Percentiles rank a stretch among this genome's conserved stretches.
Conservation (phyloP, 805 yeast species). For the Wickerhamomyces ciferrii region DNA sequence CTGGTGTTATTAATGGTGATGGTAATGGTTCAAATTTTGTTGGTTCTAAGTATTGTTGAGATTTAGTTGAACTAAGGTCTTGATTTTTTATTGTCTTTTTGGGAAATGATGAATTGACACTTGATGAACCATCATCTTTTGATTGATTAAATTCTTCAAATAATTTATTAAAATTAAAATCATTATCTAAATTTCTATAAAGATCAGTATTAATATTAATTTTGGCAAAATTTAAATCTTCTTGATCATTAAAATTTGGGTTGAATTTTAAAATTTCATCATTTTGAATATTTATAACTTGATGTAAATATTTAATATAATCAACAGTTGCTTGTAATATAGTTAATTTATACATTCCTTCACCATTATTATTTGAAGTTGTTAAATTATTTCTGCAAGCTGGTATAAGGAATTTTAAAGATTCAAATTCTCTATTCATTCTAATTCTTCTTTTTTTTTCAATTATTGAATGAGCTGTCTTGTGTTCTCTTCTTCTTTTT, state of each 20-base stretch:
- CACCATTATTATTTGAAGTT: constrained; percentile 26
- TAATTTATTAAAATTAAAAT: constrained; percentile 39
- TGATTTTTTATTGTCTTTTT: background rate
- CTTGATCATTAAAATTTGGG: constrained; percentile 21
- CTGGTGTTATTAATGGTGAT: constrained; percentile 23
- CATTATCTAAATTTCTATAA: constrained; percentile 54
- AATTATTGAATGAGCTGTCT: constrained; percentile 67
- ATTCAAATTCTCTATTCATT: constrained; percentile 80
- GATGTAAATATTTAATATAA: constrained; percentile 67
- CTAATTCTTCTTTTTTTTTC: constrained; percentile 75
- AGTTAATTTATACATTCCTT: constrained; percentile 76
- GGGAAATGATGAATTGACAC: too few species aligned
- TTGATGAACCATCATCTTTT: constrained; percentile 6
- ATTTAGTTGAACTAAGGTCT: background rate
- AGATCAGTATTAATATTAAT: constrained; percentile 54
- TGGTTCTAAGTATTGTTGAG: background rate
- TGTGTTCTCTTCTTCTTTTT: constrained; percentile 40
- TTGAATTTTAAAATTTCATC: constrained; percentile 21
- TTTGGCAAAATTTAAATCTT: constrained; percentile 43
- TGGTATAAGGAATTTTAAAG: constrained; percentile 70
- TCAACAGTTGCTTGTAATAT: constrained; percentile 81
- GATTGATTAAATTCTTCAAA: constrained; percentile 14
- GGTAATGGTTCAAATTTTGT: constrained; percentile 15
- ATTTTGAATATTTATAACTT: constrained; percentile 46
- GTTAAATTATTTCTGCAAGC: constrained; percentile 51